A percentile compares a stretch with the other conserved stretches of the same genome.
These are phyloP conservation scores for Tolypocladium ophioglossoides DNA, from an alignment of 2,329 filamentous ascomycete genomes.

Conservation along the genomic window DNA sequence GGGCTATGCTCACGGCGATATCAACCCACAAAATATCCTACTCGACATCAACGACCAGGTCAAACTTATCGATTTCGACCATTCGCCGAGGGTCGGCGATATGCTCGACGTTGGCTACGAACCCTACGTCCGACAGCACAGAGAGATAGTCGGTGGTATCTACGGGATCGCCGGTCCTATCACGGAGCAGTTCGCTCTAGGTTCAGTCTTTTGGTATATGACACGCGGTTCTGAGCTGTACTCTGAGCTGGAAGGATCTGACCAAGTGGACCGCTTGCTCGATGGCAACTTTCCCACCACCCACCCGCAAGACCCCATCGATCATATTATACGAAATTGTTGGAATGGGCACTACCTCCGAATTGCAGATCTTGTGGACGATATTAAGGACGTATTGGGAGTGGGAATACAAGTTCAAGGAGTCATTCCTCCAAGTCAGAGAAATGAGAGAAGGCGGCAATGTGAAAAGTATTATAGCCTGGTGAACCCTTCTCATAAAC, in stretches of 20 bases:
- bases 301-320: slow-evolving; percentile 5
- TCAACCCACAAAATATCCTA: slow-evolving; percentile 11
- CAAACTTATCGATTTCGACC: slow-evolving; percentile 10
- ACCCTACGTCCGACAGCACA: slow-evolving; percentile 9
- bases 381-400: slow-evolving; percentile 3
- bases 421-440: background rate
- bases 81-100: slow-evolving; percentile 3
- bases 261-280: slow-evolving; percentile 5
- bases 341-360: slow-evolving; percentile 4
- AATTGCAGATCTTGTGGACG: slow-evolving; percentile 6
- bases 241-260: slow-evolving; percentile 6
- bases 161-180: slow-evolving; percentile 6
- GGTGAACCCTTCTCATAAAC: background rate
- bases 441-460: background rate
- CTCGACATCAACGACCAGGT: slow-evolving; percentile 7
- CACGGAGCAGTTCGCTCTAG: slow-evolving; percentile 10
- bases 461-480: background rate
- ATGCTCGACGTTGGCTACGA: slow-evolving; percentile 9
- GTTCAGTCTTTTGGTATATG: slow-evolving; percentile 11
- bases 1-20: slow-evolving; percentile 8
- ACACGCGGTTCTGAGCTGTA: slow-evolving; percentile 7
- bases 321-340: slow-evolving; percentile 8
- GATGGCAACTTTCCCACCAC: slow-evolving; percentile 4
- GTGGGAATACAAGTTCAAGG: background rate
- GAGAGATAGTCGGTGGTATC: background rate